Evolutionary conservation across 768 basidiomycete species (phyloP).

Genomic region (Pleurotus ostreatus): DNA sequence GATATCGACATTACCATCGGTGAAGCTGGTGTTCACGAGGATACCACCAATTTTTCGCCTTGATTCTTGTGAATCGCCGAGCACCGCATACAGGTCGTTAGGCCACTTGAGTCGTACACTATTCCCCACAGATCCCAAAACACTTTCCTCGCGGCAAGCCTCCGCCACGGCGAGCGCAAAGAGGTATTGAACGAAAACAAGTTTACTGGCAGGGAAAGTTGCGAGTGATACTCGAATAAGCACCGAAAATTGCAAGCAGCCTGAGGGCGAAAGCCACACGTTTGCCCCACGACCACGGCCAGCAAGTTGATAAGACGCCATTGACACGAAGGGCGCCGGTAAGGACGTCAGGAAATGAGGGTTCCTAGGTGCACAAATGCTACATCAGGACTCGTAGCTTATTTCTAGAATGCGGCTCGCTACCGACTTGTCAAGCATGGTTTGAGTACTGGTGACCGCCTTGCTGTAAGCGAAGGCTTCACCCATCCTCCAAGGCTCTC

Average conservation of each 20-base stretch:
- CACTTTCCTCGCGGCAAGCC: slow-evolving; percentile 60
- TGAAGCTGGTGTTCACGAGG: slow-evolving; percentile 83
- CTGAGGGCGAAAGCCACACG: slow-evolving; percentile 87
- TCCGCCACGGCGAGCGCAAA: slow-evolving; percentile 87
- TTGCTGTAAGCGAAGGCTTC: slow-evolving; percentile 85
- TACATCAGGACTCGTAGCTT: neutral
- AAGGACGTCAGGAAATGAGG: slow-evolving; percentile 62
- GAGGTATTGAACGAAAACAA: slow-evolving; percentile 94
- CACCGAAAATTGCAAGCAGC: slow-evolving; percentile 83
- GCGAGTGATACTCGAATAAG: slow-evolving; percentile 57
- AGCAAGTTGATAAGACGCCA: slow-evolving; percentile 84
- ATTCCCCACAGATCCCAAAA: slow-evolving; percentile 50
- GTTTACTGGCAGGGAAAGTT: slow-evolving; percentile 50
- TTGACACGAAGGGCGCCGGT: slow-evolving; percentile 73
- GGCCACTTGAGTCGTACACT: slow-evolving; percentile 91
- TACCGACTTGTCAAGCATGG: slow-evolving; percentile 85
- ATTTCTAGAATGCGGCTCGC: neutral
- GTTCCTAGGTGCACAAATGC: slow-evolving; percentile 50
- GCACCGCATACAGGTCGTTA: slow-evolving; percentile 85
- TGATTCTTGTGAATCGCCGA: slow-evolving; percentile 41
- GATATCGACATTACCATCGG: slow-evolving; percentile 66
- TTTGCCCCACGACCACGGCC: slow-evolving; percentile 89
- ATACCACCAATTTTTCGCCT: slow-evolving; percentile 87
- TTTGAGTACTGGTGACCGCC: slow-evolving; percentile 91
- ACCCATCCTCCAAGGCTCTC: slow-evolving; percentile 54